Percentiles rank a stretch among this genome's conserved stretches.
Evolutionary conservation across 2,329 filamentous ascomycete genomes (phyloP).

Genomic region (Penicillium expansum): DNA sequence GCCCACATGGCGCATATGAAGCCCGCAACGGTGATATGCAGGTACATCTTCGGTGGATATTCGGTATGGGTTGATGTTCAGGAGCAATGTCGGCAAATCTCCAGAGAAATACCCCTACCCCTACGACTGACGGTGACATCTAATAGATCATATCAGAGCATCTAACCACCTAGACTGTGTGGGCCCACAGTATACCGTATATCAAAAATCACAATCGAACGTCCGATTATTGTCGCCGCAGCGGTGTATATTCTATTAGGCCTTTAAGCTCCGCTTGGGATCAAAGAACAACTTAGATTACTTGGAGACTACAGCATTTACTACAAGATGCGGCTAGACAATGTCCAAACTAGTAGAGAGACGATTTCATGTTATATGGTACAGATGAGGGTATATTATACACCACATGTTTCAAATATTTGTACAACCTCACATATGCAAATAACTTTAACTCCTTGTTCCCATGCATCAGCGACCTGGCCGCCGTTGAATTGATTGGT

Average conservation of each 20-base stretch:
- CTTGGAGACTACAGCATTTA: background rate
- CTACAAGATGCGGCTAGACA: background rate
- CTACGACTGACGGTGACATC: background rate
- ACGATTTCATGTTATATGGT: constrained; percentile 6
- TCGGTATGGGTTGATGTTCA: background rate
- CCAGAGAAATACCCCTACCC: too few relatives aligned
- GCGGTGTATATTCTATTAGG: background rate
- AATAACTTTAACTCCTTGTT: constrained; percentile 3
- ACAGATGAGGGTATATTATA: constrained; percentile 1
- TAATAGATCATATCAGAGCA: background rate
- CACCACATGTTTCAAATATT: constrained; percentile 3
- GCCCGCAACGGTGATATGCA: background rate
- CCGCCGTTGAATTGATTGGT: background rate
- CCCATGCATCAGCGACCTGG: constrained; percentile 1
- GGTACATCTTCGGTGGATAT: background rate
- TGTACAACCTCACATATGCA: constrained; percentile 7
- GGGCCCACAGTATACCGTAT: background rate
- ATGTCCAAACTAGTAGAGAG: background rate
- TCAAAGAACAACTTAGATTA: background rate
- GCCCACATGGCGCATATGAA: background rate
- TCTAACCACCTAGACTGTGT: background rate
- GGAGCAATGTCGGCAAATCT: background rate
- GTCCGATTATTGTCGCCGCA: background rate
- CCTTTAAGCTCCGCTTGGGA: background rate
- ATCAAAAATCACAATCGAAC: background rate